Conservation (phyloP, 73 alveolate genomes). For the Loxodes magnus region DNA sequence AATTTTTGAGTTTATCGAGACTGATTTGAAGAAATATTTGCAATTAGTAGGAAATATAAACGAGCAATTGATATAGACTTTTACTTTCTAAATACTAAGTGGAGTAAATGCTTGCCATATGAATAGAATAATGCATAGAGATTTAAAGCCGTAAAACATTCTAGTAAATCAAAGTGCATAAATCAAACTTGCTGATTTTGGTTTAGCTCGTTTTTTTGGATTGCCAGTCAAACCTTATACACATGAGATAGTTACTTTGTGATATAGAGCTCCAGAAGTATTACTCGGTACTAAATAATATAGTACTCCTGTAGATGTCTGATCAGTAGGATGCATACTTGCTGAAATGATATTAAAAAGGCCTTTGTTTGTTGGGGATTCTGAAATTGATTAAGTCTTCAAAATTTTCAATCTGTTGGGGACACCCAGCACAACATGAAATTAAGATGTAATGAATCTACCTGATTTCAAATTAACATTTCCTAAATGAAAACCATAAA, state of each 20-base stretch:
- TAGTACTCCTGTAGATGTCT: constrained; percentile 78
- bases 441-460: constrained; percentile 33
- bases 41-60: constrained; percentile 38
- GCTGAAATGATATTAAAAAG: constrained; percentile 80
- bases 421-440: constrained; percentile 62
- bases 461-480: constrained; percentile 32
- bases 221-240: constrained; percentile 70
- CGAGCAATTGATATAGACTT: constrained; percentile 35
- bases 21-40: constrained; percentile 60
- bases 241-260: constrained; percentile 77
- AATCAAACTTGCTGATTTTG: constrained; percentile 89
- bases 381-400: constrained; percentile 46
- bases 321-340: constrained; percentile 91
- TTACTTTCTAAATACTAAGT: constrained; percentile 39
- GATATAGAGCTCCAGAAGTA: constrained; percentile 90
- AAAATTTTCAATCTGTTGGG: constrained; percentile 65
- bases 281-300: constrained; percentile 64
- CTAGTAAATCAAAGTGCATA: constrained; percentile 54
- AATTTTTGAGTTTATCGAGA: constrained; percentile 58
- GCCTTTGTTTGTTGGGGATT: constrained; percentile 68
- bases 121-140: constrained; percentile 53
- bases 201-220: constrained; percentile 79
- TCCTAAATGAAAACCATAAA: constrained; percentile 43
- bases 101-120: constrained; percentile 61
- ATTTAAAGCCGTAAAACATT: constrained; percentile 60